Percentiles rank a stretch among this genome's conserved stretches.
Conservation (phyloP, 805 yeast species). For the Saccharomyces mikatae region DNA sequence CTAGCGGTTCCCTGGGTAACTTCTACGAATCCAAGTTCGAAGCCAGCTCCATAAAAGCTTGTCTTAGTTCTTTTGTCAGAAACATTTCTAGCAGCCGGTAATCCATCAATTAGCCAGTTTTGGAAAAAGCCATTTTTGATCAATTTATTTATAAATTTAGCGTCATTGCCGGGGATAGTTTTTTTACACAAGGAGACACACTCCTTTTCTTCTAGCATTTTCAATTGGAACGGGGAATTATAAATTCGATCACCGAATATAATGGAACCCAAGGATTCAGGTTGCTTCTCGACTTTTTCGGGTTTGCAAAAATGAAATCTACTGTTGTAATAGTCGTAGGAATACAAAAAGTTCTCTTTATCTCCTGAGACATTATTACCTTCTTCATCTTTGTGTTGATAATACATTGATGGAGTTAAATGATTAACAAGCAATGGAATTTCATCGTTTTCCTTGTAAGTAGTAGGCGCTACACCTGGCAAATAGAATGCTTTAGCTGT, state of each 20-base stretch:
- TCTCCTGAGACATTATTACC: conserved; percentile 34
- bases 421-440: conserved; percentile 83
- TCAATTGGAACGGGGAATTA: conserved; percentile 78
- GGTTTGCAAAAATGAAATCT: conserved; percentile 83
- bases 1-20: conserved; percentile 28
- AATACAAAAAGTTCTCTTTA: conserved; percentile 50
- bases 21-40: conserved; percentile 67
- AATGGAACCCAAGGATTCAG: conserved; percentile 86
- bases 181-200: conserved; percentile 64
- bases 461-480: conserved; percentile 95
- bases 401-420: conserved; percentile 65
- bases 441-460: conserved; percentile 62
- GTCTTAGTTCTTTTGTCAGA: conserved; percentile 51
- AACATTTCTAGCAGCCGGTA: conserved; percentile 74
- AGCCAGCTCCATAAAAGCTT: conserved; percentile 70
- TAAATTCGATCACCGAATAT: conserved; percentile 93
- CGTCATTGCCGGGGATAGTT: conserved; percentile 54
- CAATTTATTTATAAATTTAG: conserved; percentile 66
- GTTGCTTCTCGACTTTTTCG: conserved; percentile 45
- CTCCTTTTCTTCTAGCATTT: conserved; percentile 62
- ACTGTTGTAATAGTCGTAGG: conserved; percentile 77
- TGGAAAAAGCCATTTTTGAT: conserved; percentile 77
- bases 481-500: conserved; percentile 58
- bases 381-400: conserved; percentile 34
- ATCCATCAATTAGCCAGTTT: conserved; percentile 91